Evolutionary conservation across 2,329 filamentous ascomycete species (phyloP), one percentile per base, ranked within the genome.

Genomic region (Penicillium decumbens): DNA sequence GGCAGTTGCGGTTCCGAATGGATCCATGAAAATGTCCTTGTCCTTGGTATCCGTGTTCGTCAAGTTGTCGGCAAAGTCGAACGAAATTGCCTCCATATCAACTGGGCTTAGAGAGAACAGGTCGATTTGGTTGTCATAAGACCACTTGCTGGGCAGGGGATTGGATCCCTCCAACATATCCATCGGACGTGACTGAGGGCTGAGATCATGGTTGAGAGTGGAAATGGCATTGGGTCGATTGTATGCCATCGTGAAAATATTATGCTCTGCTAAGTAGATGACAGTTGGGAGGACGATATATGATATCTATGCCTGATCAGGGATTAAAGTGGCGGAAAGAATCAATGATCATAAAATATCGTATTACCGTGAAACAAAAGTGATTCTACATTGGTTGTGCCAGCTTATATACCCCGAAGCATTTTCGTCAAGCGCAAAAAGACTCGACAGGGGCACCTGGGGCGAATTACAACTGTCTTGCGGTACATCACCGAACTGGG

Each of bases 91-190:
- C 43, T 68, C 62, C 42, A 65, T 65, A 28, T 67, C 57, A 44
- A 62, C 57, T 24, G 65, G 59, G 47, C 66, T 65, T 39, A 67
- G 43, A 18, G 64, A 59, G 52, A 68, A 68, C 12, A 69, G 56
- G 47, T 68, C 65, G 45, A 68, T 65, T 20, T 64, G 60, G 41
- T 56, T 66, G 50, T 68, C 65, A 43, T 68, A 69, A 52, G 56
- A 62, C 66, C 66, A 69, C 49, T 68, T 66, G 56, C 65, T 67
- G 25, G 67, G 60, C 15, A 67, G 41, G 20, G 66, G 67, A 45
- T 71, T 67, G 18, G 67, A 37, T 20, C 58, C 56, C 30, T 57
- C 58, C 40, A 55, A 52, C 10, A 60, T 44, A 33, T 65, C 54
- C 53, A 66, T 59, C 7, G 46, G 49, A 20, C 53, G 49, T 15